Conservation (phyloP, 2,329 filamentous ascomycete species). For the Cytospora piceicola region DNA sequence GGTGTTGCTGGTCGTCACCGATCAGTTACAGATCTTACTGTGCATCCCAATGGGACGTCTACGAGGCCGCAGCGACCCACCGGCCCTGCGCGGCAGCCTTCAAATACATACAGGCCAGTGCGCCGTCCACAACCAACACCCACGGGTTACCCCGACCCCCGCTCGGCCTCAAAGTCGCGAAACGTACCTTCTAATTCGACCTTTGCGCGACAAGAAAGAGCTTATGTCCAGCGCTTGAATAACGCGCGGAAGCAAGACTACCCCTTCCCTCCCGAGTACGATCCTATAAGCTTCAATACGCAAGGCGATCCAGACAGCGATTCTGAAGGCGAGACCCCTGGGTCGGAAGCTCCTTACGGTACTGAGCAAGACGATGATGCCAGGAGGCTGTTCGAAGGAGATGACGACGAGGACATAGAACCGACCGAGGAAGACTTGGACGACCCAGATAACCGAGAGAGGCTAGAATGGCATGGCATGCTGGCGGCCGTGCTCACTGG, state of each 20-base stretch:
- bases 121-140: conserved; percentile 53
- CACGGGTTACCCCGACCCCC: conserved; percentile 40
- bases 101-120: conserved; percentile 76
- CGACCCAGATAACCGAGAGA: conserved; percentile 84
- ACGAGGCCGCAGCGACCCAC: conserved; percentile 66
- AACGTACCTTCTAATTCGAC: conserved; percentile 51
- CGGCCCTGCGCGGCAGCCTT: conserved; percentile 73
- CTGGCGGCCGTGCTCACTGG: conserved; percentile 92
- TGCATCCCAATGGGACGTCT: conserved; percentile 39
- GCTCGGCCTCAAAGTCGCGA: conserved; percentile 58
- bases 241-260: conserved; percentile 61
- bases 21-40: conserved; percentile 36
- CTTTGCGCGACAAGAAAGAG: conserved; percentile 82
- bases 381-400: conserved; percentile 79
- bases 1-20: conserved; percentile 49
- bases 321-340: conserved; percentile 87
- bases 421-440: conserved; percentile 88
- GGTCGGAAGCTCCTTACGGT: conserved; percentile 77
- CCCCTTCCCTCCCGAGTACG: conserved; percentile 59
- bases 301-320: conserved; percentile 72
- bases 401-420: conserved; percentile 81
- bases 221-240: conserved; percentile 90
- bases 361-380: conserved; percentile 75
- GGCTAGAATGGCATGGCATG: conserved; percentile 98
- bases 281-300: conserved; percentile 27